Conservation (phyloP, 2,329 filamentous ascomycete genomes). For the Harringtonia lauricola region DNA sequence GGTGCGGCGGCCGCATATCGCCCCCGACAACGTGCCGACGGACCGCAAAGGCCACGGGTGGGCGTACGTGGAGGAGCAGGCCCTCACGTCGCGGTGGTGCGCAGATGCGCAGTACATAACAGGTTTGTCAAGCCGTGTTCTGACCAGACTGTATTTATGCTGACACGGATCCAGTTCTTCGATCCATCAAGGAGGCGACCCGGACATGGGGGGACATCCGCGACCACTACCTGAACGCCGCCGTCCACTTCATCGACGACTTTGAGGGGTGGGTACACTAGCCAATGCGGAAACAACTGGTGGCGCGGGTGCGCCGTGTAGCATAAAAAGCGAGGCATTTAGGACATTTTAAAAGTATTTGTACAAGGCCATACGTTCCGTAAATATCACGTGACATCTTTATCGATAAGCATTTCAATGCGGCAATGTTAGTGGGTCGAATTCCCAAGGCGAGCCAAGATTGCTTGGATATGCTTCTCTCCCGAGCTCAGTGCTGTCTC, state of each 20-base stretch:
- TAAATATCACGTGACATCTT: too few relatives aligned
- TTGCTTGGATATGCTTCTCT: too few relatives aligned
- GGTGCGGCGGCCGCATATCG: constrained; percentile 61
- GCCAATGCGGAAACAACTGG: too few relatives aligned
- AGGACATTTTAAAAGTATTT: too few relatives aligned
- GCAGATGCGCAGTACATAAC: constrained; percentile 81
- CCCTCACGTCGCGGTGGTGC: constrained; percentile 54
- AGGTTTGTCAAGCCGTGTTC: constrained; percentile 31
- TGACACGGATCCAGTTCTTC: constrained; percentile 37
- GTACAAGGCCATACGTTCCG: too few relatives aligned
- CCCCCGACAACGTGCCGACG: constrained; percentile 50
- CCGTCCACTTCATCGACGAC: constrained; percentile 61
- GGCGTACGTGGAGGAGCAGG: constrained; percentile 64
- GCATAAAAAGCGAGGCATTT: too few relatives aligned
- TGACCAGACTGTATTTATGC: neutral
- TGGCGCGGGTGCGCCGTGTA: too few relatives aligned
- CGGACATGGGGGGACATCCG: constrained; percentile 64
- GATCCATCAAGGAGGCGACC: constrained; percentile 64
- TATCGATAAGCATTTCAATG: too few relatives aligned
- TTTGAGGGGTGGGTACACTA: constrained; percentile 53
- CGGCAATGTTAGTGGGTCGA: too few relatives aligned
- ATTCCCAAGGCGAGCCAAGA: too few relatives aligned
- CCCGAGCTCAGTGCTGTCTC: too few relatives aligned
- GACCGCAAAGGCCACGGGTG: constrained; percentile 60
- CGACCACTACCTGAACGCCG: constrained; percentile 54